These are phyloP conservation scores for Paramecium sonneborni DNA, from an alignment of 73 alveolate genomes.

Conservation along the genomic window DNA sequence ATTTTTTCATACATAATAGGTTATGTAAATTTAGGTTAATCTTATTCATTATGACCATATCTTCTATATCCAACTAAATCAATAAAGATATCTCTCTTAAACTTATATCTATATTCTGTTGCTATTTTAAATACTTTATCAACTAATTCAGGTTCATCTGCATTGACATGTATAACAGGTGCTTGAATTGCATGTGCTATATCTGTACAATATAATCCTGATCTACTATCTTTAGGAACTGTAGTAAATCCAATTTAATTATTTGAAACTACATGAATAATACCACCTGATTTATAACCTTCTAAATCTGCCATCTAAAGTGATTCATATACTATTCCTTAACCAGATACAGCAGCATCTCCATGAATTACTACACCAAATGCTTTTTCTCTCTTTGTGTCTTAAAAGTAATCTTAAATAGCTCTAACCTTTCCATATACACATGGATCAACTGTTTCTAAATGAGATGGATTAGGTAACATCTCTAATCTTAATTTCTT, in stretches of 20 bases:
- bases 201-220: constrained; percentile 71
- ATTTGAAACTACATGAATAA: constrained; percentile 84
- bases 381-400: constrained; percentile 64
- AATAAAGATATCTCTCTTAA: constrained; percentile 74
- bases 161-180: constrained; percentile 77
- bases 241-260: constrained; percentile 93
- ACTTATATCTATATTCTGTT: constrained; percentile 74
- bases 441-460: constrained; percentile 82
- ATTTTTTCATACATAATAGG: constrained; percentile 81
- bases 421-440: constrained; percentile 82
- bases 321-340: constrained; percentile 83
- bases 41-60: constrained; percentile 88
- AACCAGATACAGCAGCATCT: constrained; percentile 87
- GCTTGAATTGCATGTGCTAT: constrained; percentile 68
- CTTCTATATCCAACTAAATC: constrained; percentile 79
- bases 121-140: constrained; percentile 74
- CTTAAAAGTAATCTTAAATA: constrained; percentile 73
- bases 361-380: constrained; percentile 80
- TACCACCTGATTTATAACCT: constrained; percentile 73
- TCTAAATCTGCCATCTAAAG: constrained; percentile 69
- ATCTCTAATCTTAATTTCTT: constrained; percentile 51
- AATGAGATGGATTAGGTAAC: constrained; percentile 87
- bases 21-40: constrained; percentile 83
- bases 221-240: constrained; percentile 71
- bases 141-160: constrained; percentile 80